phyloP scores from a whole-genome alignment of 306 rosid species.

The Macrotyloma uniflorum region DNA sequence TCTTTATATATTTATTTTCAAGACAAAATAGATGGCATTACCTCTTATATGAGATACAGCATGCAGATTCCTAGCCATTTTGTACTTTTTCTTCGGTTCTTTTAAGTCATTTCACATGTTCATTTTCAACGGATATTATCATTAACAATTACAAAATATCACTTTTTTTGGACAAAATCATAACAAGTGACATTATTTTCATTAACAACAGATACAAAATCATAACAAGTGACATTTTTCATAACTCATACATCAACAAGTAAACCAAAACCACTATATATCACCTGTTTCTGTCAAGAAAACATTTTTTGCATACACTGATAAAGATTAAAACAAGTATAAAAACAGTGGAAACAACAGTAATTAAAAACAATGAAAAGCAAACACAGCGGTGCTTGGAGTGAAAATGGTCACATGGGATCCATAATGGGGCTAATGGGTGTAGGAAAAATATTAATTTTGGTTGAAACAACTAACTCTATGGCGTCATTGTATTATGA shows the following conservation, averaged over 20 bases:
- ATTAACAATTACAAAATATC: not conserved
- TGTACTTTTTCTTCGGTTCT: not conserved
- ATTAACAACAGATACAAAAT: no score
- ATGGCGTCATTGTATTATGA: slow-evolving; percentile 26
- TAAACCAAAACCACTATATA: not conserved
- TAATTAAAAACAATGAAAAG: not conserved
- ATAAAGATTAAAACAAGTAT: not conserved
- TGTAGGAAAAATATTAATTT: not conserved
- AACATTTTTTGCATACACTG: not conserved
- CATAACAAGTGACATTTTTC: no score
- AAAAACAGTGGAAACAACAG: no score
- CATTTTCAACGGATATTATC: not conserved
- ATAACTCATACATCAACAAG: no score
- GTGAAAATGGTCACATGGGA: slow-evolving; percentile 37
- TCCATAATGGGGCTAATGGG: slow-evolving; percentile 17
- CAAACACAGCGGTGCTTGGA: not conserved
- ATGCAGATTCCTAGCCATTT: slow-evolving; percentile 13
- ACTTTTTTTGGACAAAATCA: no score
- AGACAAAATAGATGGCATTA: not conserved
- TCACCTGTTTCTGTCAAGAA: not conserved
- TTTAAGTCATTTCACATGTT: not conserved
- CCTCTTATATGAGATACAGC: not conserved
- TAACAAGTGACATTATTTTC: no score
- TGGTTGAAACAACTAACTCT: slow-evolving; percentile 27
- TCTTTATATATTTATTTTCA: not conserved